These are phyloP conservation scores for Edaphochlamys debaryana DNA, from an alignment of 139 green algal species.

Conservation along the genomic window DNA sequence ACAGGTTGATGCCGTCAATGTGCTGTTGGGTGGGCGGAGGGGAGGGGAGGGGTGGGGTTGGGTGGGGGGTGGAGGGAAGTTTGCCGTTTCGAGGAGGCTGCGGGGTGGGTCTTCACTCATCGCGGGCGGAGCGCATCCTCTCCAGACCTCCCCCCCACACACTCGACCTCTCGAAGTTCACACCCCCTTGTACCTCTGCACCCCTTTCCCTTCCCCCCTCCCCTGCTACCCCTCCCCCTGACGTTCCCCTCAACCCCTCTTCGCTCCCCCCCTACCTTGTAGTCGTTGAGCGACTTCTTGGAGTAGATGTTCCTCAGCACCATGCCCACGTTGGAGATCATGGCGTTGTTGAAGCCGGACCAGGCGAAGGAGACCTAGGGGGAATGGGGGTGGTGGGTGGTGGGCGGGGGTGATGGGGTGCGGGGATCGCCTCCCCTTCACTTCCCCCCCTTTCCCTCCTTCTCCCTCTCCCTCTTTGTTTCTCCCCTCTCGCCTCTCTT, in stretches of 20 bases:
- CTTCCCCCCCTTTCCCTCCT: neutral
- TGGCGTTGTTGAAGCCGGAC: slow-evolving; percentile 91
- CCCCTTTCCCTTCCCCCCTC: too few relatives aligned
- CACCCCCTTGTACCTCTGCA: neutral
- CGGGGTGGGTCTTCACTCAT: too few relatives aligned
- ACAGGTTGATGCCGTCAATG: slow-evolving; percentile 95
- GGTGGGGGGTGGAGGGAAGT: too few relatives aligned
- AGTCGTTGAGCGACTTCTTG: slow-evolving; percentile 90
- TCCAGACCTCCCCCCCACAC: too few relatives aligned
- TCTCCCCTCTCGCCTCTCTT: neutral
- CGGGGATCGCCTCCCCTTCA: too few relatives aligned
- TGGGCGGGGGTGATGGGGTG: too few relatives aligned
- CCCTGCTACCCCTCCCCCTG: neutral
- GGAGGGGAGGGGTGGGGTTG: neutral
- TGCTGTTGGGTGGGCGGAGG: slow-evolving; percentile 49
- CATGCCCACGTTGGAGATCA: slow-evolving; percentile 93
- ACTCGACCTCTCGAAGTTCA: too few relatives aligned
- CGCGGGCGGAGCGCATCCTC: too few relatives aligned
- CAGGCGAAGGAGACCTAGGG: slow-evolving; percentile 75
- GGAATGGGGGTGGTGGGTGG: too few relatives aligned
- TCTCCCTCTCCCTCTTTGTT: neutral
- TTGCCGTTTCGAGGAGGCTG: too few relatives aligned
- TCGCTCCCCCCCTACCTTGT: slow-evolving; percentile 65
- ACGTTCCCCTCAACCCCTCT: neutral
- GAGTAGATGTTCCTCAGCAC: slow-evolving; percentile 93